Percentiles rank a stretch among this genome's conserved stretches.
Evolutionary conservation across 129 eudicot genomes (phyloP).

Genomic region (Rutidosis leptorrhynchoides): DNA sequence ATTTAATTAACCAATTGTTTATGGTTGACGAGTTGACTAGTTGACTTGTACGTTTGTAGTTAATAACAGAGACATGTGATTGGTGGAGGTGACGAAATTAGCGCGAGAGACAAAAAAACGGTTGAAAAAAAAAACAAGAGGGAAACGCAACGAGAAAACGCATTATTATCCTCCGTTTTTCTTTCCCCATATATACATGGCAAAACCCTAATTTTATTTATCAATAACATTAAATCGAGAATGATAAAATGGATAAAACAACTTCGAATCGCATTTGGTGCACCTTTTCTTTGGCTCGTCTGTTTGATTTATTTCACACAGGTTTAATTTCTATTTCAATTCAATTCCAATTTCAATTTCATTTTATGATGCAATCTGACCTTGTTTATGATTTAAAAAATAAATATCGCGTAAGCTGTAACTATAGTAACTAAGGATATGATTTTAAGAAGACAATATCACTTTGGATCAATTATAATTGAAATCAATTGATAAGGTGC

Average conservation of each 20-base stretch:
- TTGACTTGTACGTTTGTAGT: slow-evolving; percentile 6
- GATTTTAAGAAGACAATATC: background rate
- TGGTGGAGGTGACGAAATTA: background rate
- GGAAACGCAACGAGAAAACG: slow-evolving; percentile 27
- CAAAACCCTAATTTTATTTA: background rate
- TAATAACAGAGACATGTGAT: background rate
- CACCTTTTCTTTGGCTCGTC: slow-evolving; percentile 84
- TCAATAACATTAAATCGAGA: background rate
- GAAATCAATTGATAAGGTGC: background rate
- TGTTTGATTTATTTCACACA: slow-evolving; percentile 93
- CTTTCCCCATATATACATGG: background rate
- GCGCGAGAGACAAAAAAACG: slow-evolving; percentile 17
- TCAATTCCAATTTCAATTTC: background rate
- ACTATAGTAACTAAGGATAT: background rate
- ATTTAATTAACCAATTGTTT: background rate
- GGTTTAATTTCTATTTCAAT: slow-evolving; percentile 34
- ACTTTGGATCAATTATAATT: background rate
- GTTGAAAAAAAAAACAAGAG: slow-evolving; percentile 8
- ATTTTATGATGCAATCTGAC: background rate
- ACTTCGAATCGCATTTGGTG: slow-evolving; percentile 62
- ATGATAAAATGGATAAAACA: slow-evolving; percentile 63
- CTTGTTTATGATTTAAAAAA: background rate
- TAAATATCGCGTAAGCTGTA: background rate
- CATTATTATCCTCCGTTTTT: background rate
- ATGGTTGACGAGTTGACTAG: no score